Conservation (phyloP, 768 basidiomycete species). For the Trametes sanguinea region DNA sequence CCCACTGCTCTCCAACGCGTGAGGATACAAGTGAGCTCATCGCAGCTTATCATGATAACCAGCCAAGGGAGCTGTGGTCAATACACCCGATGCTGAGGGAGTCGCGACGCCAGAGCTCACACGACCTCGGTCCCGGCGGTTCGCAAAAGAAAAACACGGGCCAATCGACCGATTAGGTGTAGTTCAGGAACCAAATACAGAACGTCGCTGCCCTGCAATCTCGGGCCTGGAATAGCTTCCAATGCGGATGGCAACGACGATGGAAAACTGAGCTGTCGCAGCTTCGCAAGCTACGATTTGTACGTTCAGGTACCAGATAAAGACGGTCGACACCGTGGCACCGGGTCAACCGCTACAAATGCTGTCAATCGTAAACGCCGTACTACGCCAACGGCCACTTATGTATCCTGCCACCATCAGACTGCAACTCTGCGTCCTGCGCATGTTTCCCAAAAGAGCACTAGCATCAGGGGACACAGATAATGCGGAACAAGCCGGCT, state of each 20-base stretch:
- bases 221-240: not conserved
- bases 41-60: too few species aligned
- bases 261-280: too few species aligned
- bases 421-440: not conserved
- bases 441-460: not conserved
- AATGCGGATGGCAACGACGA: too few species aligned
- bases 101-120: not conserved
- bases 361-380: not conserved
- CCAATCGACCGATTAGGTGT: not conserved
- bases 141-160: not conserved
- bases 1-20: not conserved
- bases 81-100: too few species aligned
- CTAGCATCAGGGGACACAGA: not conserved
- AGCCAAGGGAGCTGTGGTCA: too few species aligned
- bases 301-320: constrained; percentile 5
- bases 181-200: not conserved
- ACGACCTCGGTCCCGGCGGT: not conserved
- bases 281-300: not conserved
- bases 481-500: not conserved
- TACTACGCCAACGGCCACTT: not conserved
- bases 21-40: not conserved
- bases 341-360: too few species aligned
- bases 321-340: not conserved
- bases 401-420: constrained; percentile 4
- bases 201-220: not conserved